Percentiles rank a stretch among this genome's conserved stretches.
Conservation (phyloP, 495 filamentous ascomycete species). For the Thozetella sp. region DNA sequence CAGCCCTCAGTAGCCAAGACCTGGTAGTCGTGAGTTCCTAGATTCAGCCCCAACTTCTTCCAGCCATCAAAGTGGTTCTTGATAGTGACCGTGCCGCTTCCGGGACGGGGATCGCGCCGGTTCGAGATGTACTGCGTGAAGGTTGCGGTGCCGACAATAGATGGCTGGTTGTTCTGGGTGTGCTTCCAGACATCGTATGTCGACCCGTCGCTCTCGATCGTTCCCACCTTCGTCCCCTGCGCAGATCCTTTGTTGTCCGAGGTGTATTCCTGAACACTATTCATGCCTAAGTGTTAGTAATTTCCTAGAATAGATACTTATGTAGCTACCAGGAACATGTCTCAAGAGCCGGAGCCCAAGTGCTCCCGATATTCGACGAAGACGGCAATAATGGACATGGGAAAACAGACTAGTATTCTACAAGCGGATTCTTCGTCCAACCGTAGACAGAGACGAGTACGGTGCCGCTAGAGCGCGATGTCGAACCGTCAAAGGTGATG, state of each 20-base stretch:
- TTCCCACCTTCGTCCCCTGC: slow-evolving; percentile 45
- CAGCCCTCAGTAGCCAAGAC: slow-evolving; percentile 59
- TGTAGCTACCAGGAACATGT: too few species aligned
- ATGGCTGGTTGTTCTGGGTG: slow-evolving; percentile 54
- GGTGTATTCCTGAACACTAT: slow-evolving; percentile 54
- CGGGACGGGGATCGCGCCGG: slow-evolving; percentile 34
- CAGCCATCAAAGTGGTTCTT: slow-evolving; percentile 63
- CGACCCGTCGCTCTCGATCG: slow-evolving; percentile 53
- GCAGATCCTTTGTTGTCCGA: slow-evolving; percentile 55
- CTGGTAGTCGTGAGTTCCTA: slow-evolving; percentile 57
- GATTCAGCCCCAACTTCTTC: slow-evolving; percentile 43
- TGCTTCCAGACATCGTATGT: slow-evolving; percentile 61
- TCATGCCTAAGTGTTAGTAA: neutral
- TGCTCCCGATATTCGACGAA: too few species aligned
- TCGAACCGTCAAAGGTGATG: slow-evolving; percentile 20
- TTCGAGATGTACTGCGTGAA: slow-evolving; percentile 66
- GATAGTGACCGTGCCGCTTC: slow-evolving; percentile 40
- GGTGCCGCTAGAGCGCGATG: slow-evolving; percentile 14
- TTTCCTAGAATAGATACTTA: neutral
- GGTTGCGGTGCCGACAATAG: slow-evolving; percentile 56
- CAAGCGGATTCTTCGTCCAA: slow-evolving; percentile 61
- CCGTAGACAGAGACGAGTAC: slow-evolving; percentile 51
- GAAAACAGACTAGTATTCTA: slow-evolving; percentile 72
- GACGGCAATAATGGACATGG: too few species aligned
- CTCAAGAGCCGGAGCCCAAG: too few species aligned